phyloP scores from a whole-genome alignment of 345 rosid species.

The Aquilaria sinensis region DNA sequence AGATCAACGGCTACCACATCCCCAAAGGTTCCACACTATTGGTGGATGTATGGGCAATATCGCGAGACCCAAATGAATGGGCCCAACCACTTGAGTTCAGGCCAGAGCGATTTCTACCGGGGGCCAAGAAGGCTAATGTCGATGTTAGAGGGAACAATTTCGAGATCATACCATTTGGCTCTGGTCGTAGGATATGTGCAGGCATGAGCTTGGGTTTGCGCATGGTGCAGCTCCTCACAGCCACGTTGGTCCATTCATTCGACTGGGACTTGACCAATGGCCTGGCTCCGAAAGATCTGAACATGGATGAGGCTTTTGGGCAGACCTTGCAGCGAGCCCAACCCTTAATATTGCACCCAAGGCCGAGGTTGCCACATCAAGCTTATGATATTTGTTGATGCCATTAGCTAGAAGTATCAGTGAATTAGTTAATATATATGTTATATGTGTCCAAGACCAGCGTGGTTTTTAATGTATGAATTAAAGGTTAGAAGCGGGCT shows the following conservation, averaged over 20 bases:
- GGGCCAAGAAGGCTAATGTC: constrained; percentile 47
- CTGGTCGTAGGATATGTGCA: constrained; percentile 82
- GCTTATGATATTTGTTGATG: constrained; percentile 15
- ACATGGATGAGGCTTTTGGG: constrained; percentile 76
- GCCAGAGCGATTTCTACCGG: constrained; percentile 71
- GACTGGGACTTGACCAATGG: constrained; percentile 64
- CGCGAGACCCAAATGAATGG: constrained; percentile 75
- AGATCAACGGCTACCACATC: constrained; percentile 69
- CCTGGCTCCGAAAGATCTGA: constrained; percentile 35
- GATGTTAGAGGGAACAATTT: constrained; percentile 70
- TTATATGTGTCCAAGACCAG: no score
- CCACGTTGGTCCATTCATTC: constrained; percentile 60
- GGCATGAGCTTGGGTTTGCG: constrained; percentile 71
- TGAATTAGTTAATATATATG: no score
- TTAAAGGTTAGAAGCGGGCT: no score
- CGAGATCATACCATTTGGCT: constrained; percentile 79
- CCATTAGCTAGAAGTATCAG: no score
- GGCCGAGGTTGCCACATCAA: constrained; percentile 34
- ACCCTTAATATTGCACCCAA: constrained; percentile 59
- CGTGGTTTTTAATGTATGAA: no score
- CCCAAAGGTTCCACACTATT: constrained; percentile 64
- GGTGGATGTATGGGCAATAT: constrained; percentile 80
- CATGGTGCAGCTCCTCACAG: constrained; percentile 58
- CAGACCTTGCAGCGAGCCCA: constrained; percentile 60
- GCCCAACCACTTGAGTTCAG: constrained; percentile 45